Base-by-base conservation (phyloP, 768 basidiomycete species). In the Hygrocybe coccinea region DNA sequence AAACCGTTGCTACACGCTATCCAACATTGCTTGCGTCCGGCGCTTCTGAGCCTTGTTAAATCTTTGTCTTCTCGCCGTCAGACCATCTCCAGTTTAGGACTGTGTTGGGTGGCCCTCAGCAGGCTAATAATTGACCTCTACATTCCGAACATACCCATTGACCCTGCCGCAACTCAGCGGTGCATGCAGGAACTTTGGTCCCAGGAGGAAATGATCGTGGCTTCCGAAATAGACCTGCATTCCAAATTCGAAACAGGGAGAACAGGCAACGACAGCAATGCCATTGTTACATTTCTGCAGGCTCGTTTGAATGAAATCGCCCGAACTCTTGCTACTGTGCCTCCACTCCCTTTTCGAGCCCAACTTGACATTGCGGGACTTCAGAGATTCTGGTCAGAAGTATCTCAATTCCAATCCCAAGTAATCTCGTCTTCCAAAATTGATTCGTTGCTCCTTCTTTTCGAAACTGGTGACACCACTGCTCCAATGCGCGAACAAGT, bases 71-170 rank as follows among this genome's bases (percentile, higher is more conserved):
- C 34, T 56, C 55, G 29, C 37, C 52, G 48, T 50, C 56, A 48
- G 39, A 54, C 19, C 54, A 59, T 45, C 43, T 43, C 61, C 61
- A 56, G 60, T 48, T 37, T 69, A 56, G 71, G 75, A 8, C 60
- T 65, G 22, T 72, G 65, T 54, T 95, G 87, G 84, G 72, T 91
- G 33, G 78, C 77, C 1, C 64, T 89, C 48, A 78, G 81, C 44
- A 76, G 75, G 15, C 60, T 85, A 52, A 68, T 94, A 22, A 66
- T 92, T 21, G 75, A 85, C 3, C 78, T 95, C 17, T 86, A 87
- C 64, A 76, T 98, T 37, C 93, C 97, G 0, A 80, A 91, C 66
- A 72, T 82, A 1, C 92, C 95, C 2, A 71, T 97, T 48, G 97
- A 99, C 67, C 97, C 97, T 24, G 84, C 86, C 6, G 84, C 83